Conservation (phyloP, 305 asterid species). For the Fraxinus latifolia region DNA sequence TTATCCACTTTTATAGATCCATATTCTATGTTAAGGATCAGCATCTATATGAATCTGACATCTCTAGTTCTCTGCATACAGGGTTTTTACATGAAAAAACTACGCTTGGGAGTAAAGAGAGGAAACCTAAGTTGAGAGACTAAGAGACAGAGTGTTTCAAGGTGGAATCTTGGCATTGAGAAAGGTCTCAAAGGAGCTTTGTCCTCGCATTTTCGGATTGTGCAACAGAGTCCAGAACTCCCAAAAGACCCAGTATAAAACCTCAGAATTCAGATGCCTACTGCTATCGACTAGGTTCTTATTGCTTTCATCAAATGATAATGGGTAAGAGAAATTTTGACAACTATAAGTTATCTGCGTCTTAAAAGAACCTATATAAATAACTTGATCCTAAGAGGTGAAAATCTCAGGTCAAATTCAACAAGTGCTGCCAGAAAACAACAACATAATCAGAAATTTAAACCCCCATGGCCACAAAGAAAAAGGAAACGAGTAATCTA, state of each 20-base stretch:
- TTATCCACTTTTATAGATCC: not conserved
- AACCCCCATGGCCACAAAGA: not conserved
- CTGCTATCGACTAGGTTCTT: not conserved
- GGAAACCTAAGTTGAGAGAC: not conserved
- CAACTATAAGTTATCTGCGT: not conserved
- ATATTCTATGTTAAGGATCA: not conserved
- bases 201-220: not conserved
- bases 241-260: not conserved
- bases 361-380: not conserved
- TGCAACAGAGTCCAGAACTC: not conserved
- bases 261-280: not conserved
- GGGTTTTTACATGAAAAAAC: not conserved
- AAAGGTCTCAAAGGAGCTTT: not conserved
- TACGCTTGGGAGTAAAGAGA: not conserved
- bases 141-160: not conserved
- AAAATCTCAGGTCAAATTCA: not conserved
- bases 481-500: constrained; percentile 18
- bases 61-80: not conserved
- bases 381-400: not conserved
- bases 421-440: not conserved
- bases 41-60: not conserved
- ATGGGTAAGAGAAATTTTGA: not conserved
- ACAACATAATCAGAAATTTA: not conserved
- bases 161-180: not conserved
- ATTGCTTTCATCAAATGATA: not conserved